Percentiles rank a stretch among this genome's conserved stretches.
Conservation (phyloP, 208 protist genomes). For the Trypanosoma lewisi region DNA sequence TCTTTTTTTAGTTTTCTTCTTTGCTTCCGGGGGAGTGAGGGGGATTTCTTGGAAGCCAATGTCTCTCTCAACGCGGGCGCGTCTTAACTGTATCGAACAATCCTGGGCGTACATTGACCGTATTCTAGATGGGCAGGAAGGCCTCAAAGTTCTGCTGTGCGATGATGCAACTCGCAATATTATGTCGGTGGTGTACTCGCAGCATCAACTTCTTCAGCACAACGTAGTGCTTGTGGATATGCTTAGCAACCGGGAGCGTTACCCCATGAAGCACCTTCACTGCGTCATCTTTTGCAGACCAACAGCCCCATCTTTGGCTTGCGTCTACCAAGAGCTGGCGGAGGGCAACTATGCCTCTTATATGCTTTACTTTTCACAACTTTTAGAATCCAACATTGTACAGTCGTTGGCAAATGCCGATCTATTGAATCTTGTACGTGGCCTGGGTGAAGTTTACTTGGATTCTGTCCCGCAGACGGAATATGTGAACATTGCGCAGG, state of each 20-base stretch:
- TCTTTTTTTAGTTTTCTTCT: neutral
- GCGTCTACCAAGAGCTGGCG: slow-evolving; percentile 89
- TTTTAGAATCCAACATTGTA: slow-evolving; percentile 71
- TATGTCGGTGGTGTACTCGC: slow-evolving; percentile 93
- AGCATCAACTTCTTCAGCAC: slow-evolving; percentile 96
- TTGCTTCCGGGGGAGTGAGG: neutral
- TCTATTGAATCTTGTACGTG: slow-evolving; percentile 88
- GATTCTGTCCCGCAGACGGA: slow-evolving; percentile 93
- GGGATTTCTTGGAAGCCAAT: slow-evolving; percentile 2
- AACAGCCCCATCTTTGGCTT: slow-evolving; percentile 78
- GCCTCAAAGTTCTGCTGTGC: slow-evolving; percentile 95
- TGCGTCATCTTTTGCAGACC: slow-evolving; percentile 92
- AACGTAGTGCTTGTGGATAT: slow-evolving; percentile 97
- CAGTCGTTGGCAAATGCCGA: slow-evolving; percentile 95
- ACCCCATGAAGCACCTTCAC: slow-evolving; percentile 94
- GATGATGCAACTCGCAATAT: slow-evolving; percentile 94
- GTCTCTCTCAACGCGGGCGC: slow-evolving; percentile 22
- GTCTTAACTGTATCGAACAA: slow-evolving; percentile 75
- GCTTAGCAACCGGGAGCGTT: slow-evolving; percentile 80
- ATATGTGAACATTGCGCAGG: slow-evolving; percentile 67
- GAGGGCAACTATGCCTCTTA: slow-evolving; percentile 89
- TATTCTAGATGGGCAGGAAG: slow-evolving; percentile 45
- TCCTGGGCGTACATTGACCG: slow-evolving; percentile 70
- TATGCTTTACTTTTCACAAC: slow-evolving; percentile 92
- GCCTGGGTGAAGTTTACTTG: slow-evolving; percentile 93